A percentile compares a stretch with the other conserved stretches of the same genome.
Evolutionary conservation across 2,329 filamentous ascomycete genomes (phyloP).

Genomic region (Pseudohalonectria lignicola): DNA sequence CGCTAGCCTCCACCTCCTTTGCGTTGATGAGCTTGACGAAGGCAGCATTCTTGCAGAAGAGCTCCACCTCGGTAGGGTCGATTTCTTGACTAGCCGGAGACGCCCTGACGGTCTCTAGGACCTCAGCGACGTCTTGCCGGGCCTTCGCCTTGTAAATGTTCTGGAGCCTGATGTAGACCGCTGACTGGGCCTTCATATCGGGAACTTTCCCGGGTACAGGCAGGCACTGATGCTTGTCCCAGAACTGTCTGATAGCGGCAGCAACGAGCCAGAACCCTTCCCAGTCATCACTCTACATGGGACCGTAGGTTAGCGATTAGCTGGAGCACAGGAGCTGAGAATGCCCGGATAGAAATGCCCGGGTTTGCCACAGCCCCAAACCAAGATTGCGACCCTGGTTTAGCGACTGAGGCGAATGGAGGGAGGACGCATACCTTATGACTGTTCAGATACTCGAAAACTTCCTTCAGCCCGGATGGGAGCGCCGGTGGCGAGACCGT

Average conservation of each 20-base stretch:
- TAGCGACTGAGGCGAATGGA: not conserved
- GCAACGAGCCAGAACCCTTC: constrained; percentile 84
- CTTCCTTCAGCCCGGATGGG: constrained; percentile 58
- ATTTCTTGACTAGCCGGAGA: constrained; percentile 39
- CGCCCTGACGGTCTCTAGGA: constrained; percentile 52
- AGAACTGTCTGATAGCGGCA: constrained; percentile 67
- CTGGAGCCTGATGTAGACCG: constrained; percentile 81
- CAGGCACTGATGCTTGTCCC: constrained; percentile 58
- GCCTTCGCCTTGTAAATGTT: constrained; percentile 90
- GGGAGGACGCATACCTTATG: constrained; percentile 1
- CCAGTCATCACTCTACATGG: constrained; percentile 24
- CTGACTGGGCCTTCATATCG: constrained; percentile 95
- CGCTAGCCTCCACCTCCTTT: constrained; percentile 20
- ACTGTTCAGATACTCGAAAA: constrained; percentile 53
- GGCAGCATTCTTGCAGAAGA: constrained; percentile 90
- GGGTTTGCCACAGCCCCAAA: not conserved
- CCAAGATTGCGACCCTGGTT: constrained; percentile 3
- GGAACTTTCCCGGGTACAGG: constrained; percentile 81
- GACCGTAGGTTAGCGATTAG: not conserved
- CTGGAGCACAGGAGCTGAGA: no score
- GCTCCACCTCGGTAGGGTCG: constrained; percentile 65
- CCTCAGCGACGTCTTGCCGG: constrained; percentile 64
- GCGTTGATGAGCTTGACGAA: constrained; percentile 80
- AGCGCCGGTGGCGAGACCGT: constrained; percentile 62
- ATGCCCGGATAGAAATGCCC: no score